phyloP scores from a whole-genome alignment of 768 basidiomycete species.

The Cystobasidiopsis lactophilus region DNA sequence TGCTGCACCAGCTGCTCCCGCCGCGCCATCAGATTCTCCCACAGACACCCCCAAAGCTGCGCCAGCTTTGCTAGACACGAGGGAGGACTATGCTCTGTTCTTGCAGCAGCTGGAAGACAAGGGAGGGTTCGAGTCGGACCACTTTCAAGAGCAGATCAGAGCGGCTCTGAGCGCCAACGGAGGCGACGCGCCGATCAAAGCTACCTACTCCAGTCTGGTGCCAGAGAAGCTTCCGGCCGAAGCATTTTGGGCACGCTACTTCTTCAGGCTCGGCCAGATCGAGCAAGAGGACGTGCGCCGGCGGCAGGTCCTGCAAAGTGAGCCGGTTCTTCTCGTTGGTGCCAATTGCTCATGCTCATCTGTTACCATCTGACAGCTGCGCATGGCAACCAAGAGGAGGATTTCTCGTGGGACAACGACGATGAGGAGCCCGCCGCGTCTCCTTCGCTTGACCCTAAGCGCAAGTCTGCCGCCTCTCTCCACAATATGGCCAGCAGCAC shows the following conservation, averaged over 20 bases:
- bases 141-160: slow-evolving; percentile 36
- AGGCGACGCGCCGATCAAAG: slow-evolving; percentile 22
- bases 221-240: slow-evolving; percentile 20
- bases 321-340: slow-evolving; percentile 10
- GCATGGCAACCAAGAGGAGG: slow-evolving; percentile 42
- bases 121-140: slow-evolving; percentile 37
- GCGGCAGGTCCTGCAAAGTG: slow-evolving; percentile 53
- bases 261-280: slow-evolving; percentile 38
- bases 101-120: slow-evolving; percentile 27
- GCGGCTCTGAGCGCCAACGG: slow-evolving; percentile 29
- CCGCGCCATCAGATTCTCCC: neutral
- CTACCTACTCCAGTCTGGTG: neutral
- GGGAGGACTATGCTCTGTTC: slow-evolving; percentile 11
- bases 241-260: slow-evolving; percentile 69
- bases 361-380: slow-evolving; percentile 25
- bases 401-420: slow-evolving; percentile 78
- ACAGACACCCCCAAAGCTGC: slow-evolving; percentile 16
- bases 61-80: slow-evolving; percentile 2
- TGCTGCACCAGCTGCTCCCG: slow-evolving; percentile 4
- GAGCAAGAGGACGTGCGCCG: slow-evolving; percentile 31
- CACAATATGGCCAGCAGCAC: neutral
- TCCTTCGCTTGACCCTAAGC: neutral
- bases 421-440: slow-evolving; percentile 39
- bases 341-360: neutral
- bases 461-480: neutral